A percentile compares a stretch with the other conserved stretches of the same genome.
Conservation (phyloP, 345 rosid species). For the Acer saccharum region DNA sequence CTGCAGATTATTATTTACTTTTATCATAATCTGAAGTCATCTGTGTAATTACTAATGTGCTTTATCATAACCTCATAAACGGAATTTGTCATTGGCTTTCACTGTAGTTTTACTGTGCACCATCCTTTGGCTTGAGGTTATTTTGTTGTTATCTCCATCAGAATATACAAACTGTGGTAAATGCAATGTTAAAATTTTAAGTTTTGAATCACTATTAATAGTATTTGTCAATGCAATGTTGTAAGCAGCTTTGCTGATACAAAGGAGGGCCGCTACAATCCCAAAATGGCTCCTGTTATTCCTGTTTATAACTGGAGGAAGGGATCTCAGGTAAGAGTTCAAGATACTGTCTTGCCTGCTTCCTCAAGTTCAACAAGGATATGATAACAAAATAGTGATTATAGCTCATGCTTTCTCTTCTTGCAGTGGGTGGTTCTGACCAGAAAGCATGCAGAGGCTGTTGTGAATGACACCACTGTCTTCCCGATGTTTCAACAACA, state of each 20-base stretch:
- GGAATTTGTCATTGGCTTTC: background rate
- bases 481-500: constrained; percentile 85
- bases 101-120: background rate
- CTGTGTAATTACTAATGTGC: background rate
- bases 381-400: background rate
- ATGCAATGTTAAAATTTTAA: background rate
- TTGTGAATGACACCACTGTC: constrained; percentile 77
- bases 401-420: constrained; percentile 24
- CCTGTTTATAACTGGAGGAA: constrained; percentile 95
- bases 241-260: constrained; percentile 90
- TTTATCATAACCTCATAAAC: background rate
- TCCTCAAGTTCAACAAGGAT: constrained; percentile 1
- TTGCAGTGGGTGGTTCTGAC: constrained; percentile 88
- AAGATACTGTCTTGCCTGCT: constrained; percentile 19
- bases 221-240: constrained; percentile 12
- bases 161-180: background rate
- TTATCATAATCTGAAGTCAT: background rate
- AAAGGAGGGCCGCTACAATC: constrained; percentile 96
- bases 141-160: background rate
- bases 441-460: constrained; percentile 84
- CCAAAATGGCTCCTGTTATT: constrained; percentile 77
- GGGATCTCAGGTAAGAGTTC: constrained; percentile 83
- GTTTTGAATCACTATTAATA: constrained; percentile 9
- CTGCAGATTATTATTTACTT: background rate
- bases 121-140: background rate